Evolutionary conservation across 2,329 filamentous ascomycete species (phyloP), one percentile per base, ranked within the genome.

Genomic region (Aspergillus sp.): DNA sequence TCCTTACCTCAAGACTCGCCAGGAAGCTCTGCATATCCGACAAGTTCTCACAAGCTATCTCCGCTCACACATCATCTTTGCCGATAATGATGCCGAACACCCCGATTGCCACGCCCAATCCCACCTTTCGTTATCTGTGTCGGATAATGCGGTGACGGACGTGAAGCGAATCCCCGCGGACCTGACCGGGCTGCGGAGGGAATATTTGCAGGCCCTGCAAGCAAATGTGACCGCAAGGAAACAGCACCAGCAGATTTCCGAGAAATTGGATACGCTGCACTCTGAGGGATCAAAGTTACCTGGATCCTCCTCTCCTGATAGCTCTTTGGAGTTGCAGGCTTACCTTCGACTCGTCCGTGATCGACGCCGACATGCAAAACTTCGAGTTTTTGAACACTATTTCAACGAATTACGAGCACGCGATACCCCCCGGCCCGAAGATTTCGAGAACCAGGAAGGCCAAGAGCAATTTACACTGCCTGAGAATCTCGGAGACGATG

Each of bases 291-390:
- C 17, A 62, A 66, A 21, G 60, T 59, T 54, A 57, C 66, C 49
- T 44, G 56, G 33, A 54, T 35, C 33, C 41, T 24, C 57, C 9
- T 57, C 59, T 11, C 57, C 59, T 11, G 65, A 68, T 35, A 61
- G 66, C 53, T 66, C 63, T 41, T 54, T 62, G 14, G 70, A 71
- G 39, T 57, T 77, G 39, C 66, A 70, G 51, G 66, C 72, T 40
- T 82, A 82, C 62, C 69, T 81, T 14, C 59, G 68, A 19, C 70
- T 82, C 17, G 71, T 82, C 21, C 78, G 74, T 40, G 77, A 80
- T 58, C 77, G 78, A 37, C 74, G 75, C 15, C 74, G 73, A n/a
- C 72, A 76, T 61, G 70, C 73, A 48, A 80, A 79, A 58, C 68
- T 82, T 2, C 74, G 79, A 50, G 71, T 81, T 17, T 77, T 82